Conservation (phyloP, 495 filamentous ascomycete species). For the Penicillium soppii region DNA sequence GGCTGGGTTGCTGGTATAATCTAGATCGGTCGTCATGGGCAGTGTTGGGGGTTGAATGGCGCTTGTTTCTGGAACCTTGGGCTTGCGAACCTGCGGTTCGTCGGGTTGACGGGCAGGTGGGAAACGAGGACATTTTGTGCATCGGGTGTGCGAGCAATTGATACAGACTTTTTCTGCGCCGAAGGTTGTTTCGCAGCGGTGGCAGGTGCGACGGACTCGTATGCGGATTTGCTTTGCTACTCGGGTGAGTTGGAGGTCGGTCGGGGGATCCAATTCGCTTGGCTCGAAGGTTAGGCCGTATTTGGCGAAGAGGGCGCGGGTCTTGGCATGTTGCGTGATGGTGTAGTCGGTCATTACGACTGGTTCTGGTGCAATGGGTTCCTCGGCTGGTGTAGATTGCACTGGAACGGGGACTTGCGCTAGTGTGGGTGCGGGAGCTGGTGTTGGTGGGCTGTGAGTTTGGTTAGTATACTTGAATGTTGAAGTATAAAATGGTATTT, state of each 20-base stretch:
- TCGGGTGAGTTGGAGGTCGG: slow-evolving; percentile 60
- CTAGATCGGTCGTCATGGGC: slow-evolving; percentile 12
- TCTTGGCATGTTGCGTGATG: slow-evolving; percentile 60
- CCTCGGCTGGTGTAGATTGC: slow-evolving; percentile 15
- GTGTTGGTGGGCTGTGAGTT: not conserved
- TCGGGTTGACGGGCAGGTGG: slow-evolving; percentile 42
- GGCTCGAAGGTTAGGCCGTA: slow-evolving; percentile 71
- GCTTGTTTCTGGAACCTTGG: slow-evolving; percentile 25
- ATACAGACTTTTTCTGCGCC: slow-evolving; percentile 68
- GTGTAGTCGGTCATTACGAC: slow-evolving; percentile 33
- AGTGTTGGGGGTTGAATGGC: slow-evolving; percentile 8
- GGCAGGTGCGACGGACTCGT: slow-evolving; percentile 81
- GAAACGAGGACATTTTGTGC: slow-evolving; percentile 75
- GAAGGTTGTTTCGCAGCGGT: slow-evolving; percentile 72
- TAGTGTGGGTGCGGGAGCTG: slow-evolving; percentile 1
- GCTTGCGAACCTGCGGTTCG: slow-evolving; percentile 40
- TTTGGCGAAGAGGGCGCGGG: slow-evolving; percentile 69
- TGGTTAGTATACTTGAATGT: slow-evolving; percentile 1
- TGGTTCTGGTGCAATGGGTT: slow-evolving; percentile 22
- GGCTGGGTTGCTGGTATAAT: slow-evolving; percentile 10
- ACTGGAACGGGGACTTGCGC: slow-evolving; percentile 2
- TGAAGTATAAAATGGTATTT: slow-evolving; percentile 15
- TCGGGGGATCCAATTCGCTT: slow-evolving; percentile 62
- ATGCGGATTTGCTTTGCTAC: slow-evolving; percentile 90
- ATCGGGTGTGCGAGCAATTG: slow-evolving; percentile 72